Base-by-base conservation (phyloP, 495 filamentous ascomycete species). In the Bathelium albidoporum region DNA sequence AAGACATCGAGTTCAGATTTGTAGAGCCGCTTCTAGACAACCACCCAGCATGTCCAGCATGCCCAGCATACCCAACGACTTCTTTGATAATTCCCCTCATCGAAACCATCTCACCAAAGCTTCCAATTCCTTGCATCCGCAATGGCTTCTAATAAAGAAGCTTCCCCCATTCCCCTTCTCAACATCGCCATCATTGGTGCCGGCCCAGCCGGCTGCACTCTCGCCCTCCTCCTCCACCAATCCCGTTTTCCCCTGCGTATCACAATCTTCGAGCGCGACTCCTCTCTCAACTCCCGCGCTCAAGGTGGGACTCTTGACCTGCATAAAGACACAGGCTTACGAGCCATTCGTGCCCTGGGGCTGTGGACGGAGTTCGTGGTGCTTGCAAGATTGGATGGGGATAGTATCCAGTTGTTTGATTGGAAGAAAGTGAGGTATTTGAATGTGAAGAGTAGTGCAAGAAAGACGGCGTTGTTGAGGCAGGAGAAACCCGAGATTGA, bases 291-390 rank as follows among this genome's bases (percentile, higher is more conserved):
- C 3, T 64, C 68, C 1, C 72, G 72, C 28, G 65, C 67, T 26
- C 76, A 79, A 64, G 82, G 82, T 24, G 84, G 83, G 9, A 79
- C 73, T 29, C 75, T 87, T 7, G 84, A 85, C 67, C 72, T 86
- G 20, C 82, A 86, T 63, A 66, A 74, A 0, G 69, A 74, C 29
- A 72, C 76, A 1, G 83, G 83, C 0, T 80, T 83, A 44, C 74
- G 65, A 22, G 85, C 82, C 1, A 63, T 87, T 18, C 61, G 69
- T 14, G 78, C 79, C 64, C 79, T 74, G 9, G 81, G 79, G 0
- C 68, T 87, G 5, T 75, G 70, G 59, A 72, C 76, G 1, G 70
- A 79, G 58, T 86, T 85, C 68, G 32, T 68, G 4, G 69, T 71
- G 16, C 36, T 73, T 43, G 70, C 75, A 18, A 72, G 79, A 1